phyloP scores from a whole-genome alignment of 2,329 filamentous ascomycete genomes.

The Botrytis sinoallii region DNA sequence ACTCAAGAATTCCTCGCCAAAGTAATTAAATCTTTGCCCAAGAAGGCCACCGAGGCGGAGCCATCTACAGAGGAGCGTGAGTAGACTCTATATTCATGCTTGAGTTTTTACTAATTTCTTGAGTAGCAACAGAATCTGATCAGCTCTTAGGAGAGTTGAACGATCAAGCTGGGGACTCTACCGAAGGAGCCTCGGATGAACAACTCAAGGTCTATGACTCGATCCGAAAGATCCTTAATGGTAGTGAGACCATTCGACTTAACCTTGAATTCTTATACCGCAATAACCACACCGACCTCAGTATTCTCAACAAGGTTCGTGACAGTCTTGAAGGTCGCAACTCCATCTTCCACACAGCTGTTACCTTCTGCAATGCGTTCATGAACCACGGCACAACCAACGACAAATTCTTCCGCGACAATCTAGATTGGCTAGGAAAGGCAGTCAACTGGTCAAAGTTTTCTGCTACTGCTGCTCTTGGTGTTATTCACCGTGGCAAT shows the following conservation, averaged over 20 bases:
- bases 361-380: conserved; percentile 97
- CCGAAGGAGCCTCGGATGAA: conserved; percentile 45
- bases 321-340: conserved; percentile 94
- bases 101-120: neutral
- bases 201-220: conserved; percentile 58
- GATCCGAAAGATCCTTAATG: conserved; percentile 70
- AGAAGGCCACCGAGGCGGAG: conserved; percentile 43
- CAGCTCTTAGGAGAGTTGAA: conserved; percentile 54
- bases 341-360: conserved; percentile 96
- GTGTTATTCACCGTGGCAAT: conserved; percentile 95
- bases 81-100: neutral
- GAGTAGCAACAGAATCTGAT: conserved; percentile 44
- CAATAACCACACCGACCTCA: conserved; percentile 89
- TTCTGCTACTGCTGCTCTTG: conserved; percentile 90
- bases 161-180: conserved; percentile 39
- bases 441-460: conserved; percentile 99
- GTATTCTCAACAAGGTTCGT: conserved; percentile 91
- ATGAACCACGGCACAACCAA: conserved; percentile 99
- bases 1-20: conserved; percentile 95
- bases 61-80: conserved; percentile 43
- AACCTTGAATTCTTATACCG: conserved; percentile 96
- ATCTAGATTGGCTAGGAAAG: conserved; percentile 96
- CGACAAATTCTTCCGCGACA: conserved; percentile 97
- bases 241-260: conserved; percentile 88
- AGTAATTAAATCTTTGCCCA: conserved; percentile 76